Conservation (phyloP, 371 early-diverging fungal species). For the Entomophthora muscae region DNA sequence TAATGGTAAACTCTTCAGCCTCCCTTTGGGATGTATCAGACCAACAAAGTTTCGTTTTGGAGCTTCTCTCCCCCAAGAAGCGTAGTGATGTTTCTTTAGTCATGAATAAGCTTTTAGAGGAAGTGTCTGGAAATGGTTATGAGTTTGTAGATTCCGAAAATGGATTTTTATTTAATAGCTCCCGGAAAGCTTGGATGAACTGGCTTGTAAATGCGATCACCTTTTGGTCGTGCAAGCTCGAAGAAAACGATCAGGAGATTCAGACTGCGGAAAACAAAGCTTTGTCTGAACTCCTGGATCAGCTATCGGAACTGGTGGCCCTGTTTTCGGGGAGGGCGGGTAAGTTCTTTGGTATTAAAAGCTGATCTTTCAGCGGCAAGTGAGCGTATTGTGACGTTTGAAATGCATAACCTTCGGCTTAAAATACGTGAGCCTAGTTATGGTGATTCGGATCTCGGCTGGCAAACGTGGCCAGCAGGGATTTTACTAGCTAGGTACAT, state of each 20-base stretch:
- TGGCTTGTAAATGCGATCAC: background rate
- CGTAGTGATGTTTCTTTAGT: background rate
- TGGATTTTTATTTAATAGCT: background rate
- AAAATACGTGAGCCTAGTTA: slow-evolving; percentile 5
- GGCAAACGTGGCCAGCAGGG: slow-evolving; percentile 8
- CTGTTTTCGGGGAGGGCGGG: background rate
- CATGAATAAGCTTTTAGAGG: background rate
- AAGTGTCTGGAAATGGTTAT: background rate
- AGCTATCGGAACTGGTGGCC: background rate
- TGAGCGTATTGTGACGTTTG: background rate
- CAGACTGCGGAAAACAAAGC: background rate
- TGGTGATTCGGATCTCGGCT: slow-evolving; percentile 1
- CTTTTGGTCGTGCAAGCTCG: background rate
- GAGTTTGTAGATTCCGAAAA: background rate
- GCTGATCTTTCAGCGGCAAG: background rate
- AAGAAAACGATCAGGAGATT: background rate
- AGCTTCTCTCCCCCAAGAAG: background rate
- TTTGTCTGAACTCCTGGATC: background rate
- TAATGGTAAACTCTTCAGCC: no score
- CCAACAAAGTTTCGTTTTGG: background rate
- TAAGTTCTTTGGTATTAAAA: background rate
- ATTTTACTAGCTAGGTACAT: background rate
- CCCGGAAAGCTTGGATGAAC: slow-evolving; percentile 1
- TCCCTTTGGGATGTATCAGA: no score
- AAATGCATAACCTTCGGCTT: background rate